phyloP scores from a whole-genome alignment of 1,139 yeast species.

The Magnusiomyces clavatus region DNA sequence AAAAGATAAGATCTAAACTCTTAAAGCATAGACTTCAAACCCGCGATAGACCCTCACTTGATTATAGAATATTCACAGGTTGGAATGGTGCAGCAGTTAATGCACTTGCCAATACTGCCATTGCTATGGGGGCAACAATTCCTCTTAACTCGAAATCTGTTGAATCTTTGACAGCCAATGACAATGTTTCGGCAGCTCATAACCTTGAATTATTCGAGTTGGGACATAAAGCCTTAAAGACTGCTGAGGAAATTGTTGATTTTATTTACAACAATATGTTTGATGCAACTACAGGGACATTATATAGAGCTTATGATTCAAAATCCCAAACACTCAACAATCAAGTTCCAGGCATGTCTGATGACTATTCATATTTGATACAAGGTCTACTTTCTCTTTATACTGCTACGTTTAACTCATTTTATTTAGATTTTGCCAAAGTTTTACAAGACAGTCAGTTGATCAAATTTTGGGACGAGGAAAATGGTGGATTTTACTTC shows the following conservation, averaged over 20 bases:
- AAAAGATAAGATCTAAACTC: slow-evolving; percentile 17
- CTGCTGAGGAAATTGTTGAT: slow-evolving; percentile 27
- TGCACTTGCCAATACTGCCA: slow-evolving; percentile 30
- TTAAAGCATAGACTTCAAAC: slow-evolving; percentile 23
- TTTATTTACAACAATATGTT: slow-evolving; percentile 22
- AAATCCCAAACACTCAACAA: slow-evolving; percentile 5
- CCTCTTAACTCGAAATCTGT: background rate
- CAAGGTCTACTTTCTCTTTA: slow-evolving; percentile 33
- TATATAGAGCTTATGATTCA: slow-evolving; percentile 20
- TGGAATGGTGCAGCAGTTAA: slow-evolving; percentile 35
- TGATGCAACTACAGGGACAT: slow-evolving; percentile 17
- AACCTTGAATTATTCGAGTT: slow-evolving; percentile 1
- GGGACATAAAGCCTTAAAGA: slow-evolving; percentile 20
- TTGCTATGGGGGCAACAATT: slow-evolving; percentile 13
- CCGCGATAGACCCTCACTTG: slow-evolving; percentile 28
- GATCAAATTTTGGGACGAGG: slow-evolving; percentile 29
- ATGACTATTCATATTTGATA: slow-evolving; percentile 34
- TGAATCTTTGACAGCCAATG: background rate
- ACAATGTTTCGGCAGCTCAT: background rate
- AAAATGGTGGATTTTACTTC: slow-evolving; percentile 30
- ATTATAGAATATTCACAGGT: slow-evolving; percentile 30
- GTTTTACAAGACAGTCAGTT: slow-evolving; percentile 30
- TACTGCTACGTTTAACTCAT: slow-evolving; percentile 27
- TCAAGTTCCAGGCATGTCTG: slow-evolving; percentile 27
- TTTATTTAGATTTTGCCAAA: slow-evolving; percentile 29